These are phyloP conservation scores for Phaeosphaeria sp. DNA, from an alignment of 2,329 filamentous ascomycete genomes.

Conservation along the genomic window DNA sequence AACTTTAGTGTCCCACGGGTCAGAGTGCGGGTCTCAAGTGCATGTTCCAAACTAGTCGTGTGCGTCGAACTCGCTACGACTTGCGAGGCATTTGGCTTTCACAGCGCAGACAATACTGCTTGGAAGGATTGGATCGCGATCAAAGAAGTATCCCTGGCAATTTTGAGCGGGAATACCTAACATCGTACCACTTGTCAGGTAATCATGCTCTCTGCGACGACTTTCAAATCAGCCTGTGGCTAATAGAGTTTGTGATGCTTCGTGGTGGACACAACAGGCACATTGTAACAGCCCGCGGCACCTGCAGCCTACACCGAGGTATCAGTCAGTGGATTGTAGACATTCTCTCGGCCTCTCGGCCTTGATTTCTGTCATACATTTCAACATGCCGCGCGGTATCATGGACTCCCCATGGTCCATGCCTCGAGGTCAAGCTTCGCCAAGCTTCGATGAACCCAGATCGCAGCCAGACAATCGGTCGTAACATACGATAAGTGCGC, in stretches of 20 bases:
- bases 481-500: not conserved
- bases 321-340: too few relatives aligned
- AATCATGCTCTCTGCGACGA: not conserved
- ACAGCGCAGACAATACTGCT: too few relatives aligned
- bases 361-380: not conserved
- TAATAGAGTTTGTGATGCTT: not conserved
- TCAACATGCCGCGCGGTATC: not conserved
- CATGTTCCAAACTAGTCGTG: too few relatives aligned
- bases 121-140: too few relatives aligned
- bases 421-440: constrained; percentile 1
- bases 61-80: too few relatives aligned
- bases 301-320: not conserved
- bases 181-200: too few relatives aligned
- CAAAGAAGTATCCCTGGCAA: too few relatives aligned
- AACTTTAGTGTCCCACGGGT: not conserved
- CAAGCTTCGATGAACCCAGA: constrained; percentile 8
- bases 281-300: not conserved
- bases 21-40: not conserved
- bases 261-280: not conserved
- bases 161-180: too few relatives aligned
- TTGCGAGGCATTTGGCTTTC: not conserved
- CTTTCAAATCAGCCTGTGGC: not conserved
- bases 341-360: too few relatives aligned
- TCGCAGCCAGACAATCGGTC: not conserved
- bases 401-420: constrained; percentile 1